Evolutionary conservation across 768 basidiomycete species (phyloP), one percentile per base, ranked within the genome.

Genomic region (Boletus rubescentipes): DNA sequence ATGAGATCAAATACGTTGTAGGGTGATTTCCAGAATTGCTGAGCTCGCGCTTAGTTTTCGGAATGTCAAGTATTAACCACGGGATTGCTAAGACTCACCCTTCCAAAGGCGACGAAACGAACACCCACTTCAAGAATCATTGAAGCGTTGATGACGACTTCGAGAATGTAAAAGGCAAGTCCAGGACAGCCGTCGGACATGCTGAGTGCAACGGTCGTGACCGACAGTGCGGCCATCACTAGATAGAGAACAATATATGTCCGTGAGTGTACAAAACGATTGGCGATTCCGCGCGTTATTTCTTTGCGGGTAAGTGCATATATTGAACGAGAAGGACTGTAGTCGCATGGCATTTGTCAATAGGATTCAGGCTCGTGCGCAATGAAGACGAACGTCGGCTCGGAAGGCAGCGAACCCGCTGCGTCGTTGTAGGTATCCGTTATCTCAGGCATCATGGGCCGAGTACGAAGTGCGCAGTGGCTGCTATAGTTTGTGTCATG

Each of bases 1-100:
- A 90, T 81, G 15, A 97, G 79, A 68, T 98, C 95, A 63, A 95
- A 78, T 31, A 91, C 75, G 67, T 98, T 98, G 74, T 92, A 93
- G 11, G 86, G 85, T n/a, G 91, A 91, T 68, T 83, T 89, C 92
- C 92, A 95, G 77, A 97, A 97, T 92, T 93, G 90, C 93, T 95
- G 67, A 18, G 23, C 15, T 15, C 10, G 15, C 15, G 29, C 43
- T 61, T 20, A 65, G 51, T 23, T 20, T 50, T 21, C n/a, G 38
- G 38, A 15, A 41, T 12, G 26, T 30, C 35, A 8, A 30, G 34
- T 4, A 38, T n/a, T n/a, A 29, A 49, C 14, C 29, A 41, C 6
- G n/a, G 15, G 29, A 10, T 8, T 15, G 20, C 21, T 26, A 30
- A 37, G 15, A 77, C 91, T 65, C 64, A 98, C 96, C 71, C 84